Conservation (phyloP, 352 stramenopile genomes). For the Globisporangium parvum region DNA sequence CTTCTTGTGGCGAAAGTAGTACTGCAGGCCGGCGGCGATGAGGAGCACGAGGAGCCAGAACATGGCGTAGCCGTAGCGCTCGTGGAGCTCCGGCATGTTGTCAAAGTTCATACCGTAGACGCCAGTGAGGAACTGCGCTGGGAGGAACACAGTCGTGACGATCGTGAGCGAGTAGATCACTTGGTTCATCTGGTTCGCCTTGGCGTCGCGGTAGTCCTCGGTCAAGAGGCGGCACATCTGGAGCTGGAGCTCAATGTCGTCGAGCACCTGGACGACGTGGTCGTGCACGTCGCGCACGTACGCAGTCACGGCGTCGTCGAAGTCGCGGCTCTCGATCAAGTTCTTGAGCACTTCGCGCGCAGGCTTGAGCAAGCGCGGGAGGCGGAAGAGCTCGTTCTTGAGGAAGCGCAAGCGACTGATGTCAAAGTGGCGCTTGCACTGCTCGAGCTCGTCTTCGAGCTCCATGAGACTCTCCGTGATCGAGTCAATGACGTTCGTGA, state of each 20-base stretch:
- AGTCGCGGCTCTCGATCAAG: conserved; percentile 77
- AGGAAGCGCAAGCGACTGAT: conserved; percentile 54
- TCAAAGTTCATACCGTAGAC: conserved; percentile 91
- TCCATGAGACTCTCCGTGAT: conserved; percentile 77
- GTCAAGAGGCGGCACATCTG: conserved; percentile 77
- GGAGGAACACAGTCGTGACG: conserved; percentile 84
- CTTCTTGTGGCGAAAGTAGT: conserved; percentile 83
- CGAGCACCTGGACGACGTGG: conserved; percentile 71
- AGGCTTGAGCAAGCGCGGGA: conserved; percentile 73
- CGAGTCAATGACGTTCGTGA: conserved; percentile 68
- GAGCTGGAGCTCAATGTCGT: conserved; percentile 78
- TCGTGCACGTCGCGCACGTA: conserved; percentile 86
- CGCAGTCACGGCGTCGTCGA: conserved; percentile 66
- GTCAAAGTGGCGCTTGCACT: conserved; percentile 67
- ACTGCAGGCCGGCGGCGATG: conserved; percentile 57
- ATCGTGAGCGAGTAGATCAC: conserved; percentile 90
- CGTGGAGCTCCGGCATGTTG: conserved; percentile 83
- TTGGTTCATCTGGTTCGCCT: conserved; percentile 85
- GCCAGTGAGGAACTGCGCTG: conserved; percentile 84
- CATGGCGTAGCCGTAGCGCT: conserved; percentile 71
- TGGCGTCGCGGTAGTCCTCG: conserved; percentile 78
- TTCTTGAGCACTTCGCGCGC: conserved; percentile 81
- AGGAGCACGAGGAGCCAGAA: conserved; percentile 77
- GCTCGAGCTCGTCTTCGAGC: conserved; percentile 66
- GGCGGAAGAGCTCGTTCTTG: conserved; percentile 76